These are phyloP conservation scores for Botryosphaeria dothidea DNA, from an alignment of 2,329 filamentous ascomycete species.

Conservation along the genomic window DNA sequence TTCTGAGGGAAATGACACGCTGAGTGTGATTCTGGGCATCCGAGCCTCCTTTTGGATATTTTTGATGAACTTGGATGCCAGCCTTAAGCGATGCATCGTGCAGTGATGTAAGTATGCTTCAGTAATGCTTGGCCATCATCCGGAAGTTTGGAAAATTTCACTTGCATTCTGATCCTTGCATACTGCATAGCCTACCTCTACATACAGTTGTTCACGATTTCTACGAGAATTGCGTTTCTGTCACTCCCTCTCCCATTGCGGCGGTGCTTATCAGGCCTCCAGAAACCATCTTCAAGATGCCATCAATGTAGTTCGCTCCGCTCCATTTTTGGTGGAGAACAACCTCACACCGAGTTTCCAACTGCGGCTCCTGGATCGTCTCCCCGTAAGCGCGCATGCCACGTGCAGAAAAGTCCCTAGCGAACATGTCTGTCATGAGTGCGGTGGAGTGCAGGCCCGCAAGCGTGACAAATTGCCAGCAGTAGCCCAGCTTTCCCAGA, in stretches of 20 bases:
- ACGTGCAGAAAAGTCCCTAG: conserved; percentile 73
- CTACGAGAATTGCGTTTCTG: conserved; percentile 88
- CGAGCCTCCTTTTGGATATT: too few relatives aligned
- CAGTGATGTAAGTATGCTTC: too few relatives aligned
- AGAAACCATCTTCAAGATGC: conserved; percentile 94
- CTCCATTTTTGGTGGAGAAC: conserved; percentile 99
- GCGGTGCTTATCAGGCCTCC: conserved; percentile 89
- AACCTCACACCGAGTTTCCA: conserved; percentile 85
- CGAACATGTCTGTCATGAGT: conserved; percentile 86
- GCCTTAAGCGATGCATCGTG: too few relatives aligned
- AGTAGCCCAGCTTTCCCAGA: conserved; percentile 85
- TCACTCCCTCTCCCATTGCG: conserved; percentile 97
- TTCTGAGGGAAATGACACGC: too few relatives aligned
- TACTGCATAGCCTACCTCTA: too few relatives aligned
- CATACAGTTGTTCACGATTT: too few relatives aligned
- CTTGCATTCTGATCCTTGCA: too few relatives aligned
- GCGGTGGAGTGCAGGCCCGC: conserved; percentile 94
- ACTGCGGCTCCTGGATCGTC: conserved; percentile 96
- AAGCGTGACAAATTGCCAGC: conserved; percentile 99
- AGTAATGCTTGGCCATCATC: too few relatives aligned
- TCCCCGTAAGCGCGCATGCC: conserved; percentile 98
- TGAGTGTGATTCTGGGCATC: too few relatives aligned
- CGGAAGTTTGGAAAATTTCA: too few relatives aligned
- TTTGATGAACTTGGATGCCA: too few relatives aligned
- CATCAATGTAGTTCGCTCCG: conserved; percentile 92